Evolutionary conservation across 164 flowering plant species (phyloP).

Genomic region (Berberis vulgaris): DNA sequence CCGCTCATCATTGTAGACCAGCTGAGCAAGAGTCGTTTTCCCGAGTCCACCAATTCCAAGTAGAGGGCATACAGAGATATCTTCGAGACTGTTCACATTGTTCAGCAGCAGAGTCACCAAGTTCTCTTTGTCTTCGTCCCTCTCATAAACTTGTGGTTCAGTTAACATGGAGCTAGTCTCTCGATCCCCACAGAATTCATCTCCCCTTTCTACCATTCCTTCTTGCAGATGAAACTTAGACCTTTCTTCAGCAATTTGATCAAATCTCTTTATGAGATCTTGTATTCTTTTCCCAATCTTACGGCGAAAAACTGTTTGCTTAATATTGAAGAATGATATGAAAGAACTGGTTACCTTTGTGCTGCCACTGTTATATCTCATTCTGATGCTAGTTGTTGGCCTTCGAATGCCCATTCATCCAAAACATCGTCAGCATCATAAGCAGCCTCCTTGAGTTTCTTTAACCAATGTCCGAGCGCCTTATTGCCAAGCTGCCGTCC

Average conservation of each 20-base stretch:
- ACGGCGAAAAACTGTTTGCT: background rate
- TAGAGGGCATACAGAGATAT: background rate
- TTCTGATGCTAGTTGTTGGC: background rate
- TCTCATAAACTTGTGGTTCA: background rate
- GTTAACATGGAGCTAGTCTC: background rate
- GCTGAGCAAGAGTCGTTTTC: constrained; percentile 3
- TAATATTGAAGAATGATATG: background rate
- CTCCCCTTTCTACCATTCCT: background rate
- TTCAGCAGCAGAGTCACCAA: background rate
- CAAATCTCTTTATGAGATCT: background rate
- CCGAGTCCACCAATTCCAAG: constrained; percentile 6
- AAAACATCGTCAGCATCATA: constrained; percentile 2
- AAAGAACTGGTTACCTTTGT: background rate
- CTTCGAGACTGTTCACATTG: background rate
- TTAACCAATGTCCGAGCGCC: background rate
- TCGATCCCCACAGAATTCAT: background rate
- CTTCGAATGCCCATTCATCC: background rate
- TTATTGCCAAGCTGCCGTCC: background rate
- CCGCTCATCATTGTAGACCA: constrained; percentile 1
- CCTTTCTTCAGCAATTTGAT: constrained; percentile 2
- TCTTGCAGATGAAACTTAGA: background rate
- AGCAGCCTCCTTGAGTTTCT: background rate
- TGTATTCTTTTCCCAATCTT: background rate
- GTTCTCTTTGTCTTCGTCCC: background rate
- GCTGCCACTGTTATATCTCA: background rate